Base-by-base conservation (phyloP, 2,329 filamentous ascomycete species). In the Beauveria sp. region DNA sequence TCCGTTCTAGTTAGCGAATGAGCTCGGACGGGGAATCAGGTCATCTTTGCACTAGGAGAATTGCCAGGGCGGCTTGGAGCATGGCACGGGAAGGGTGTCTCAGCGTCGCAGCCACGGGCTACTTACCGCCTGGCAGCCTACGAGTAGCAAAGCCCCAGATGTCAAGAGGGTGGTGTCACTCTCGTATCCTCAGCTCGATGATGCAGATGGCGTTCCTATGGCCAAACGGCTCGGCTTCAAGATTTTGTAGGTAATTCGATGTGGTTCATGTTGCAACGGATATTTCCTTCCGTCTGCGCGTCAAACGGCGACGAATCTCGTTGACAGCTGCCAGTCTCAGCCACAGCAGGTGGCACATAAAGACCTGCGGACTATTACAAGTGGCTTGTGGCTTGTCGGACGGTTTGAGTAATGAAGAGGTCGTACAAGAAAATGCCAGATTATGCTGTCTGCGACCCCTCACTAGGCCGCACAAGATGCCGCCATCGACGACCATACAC, bases 281-380 rank as follows among this genome's bases (percentile, higher is more conserved):
- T 37, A 18, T 24, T 57, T 57, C 5, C 22, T 26, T 12, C 28
- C 44, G 30, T 50, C 50, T 57, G 55, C 22, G 46, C 46, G 2
- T 10, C 8, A 12, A 43, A 18, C 14, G 18, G 43, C 14, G 14
- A 28, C n/a, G 4, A 24, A 14, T 7, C 6, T 41, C 6, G 47
- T 18, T 52, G 56, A 59, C 56, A 59, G 37, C 47, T 59, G 56
- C 37, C 18, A 24, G 55, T 37, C 46, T 57, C 46, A 57, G 55
- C 55, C 55, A 57, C 55, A 57, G 6, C 34, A 50, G 28, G 16
- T 57, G 44, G 28, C 55, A 47, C 44, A 57, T 30, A n/a, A 10
- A 8, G 41, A 37, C 34, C 34, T 24, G 22, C 34, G n/a, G 14
- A 14, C 30, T 53, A 34, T 53, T 10, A 2, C 30, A 40, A 26